Percentiles rank a stretch among this genome's conserved stretches.
phyloP scores from a whole-genome alignment of 106 monocot genomes.

The Platanthera zijinensis region DNA sequence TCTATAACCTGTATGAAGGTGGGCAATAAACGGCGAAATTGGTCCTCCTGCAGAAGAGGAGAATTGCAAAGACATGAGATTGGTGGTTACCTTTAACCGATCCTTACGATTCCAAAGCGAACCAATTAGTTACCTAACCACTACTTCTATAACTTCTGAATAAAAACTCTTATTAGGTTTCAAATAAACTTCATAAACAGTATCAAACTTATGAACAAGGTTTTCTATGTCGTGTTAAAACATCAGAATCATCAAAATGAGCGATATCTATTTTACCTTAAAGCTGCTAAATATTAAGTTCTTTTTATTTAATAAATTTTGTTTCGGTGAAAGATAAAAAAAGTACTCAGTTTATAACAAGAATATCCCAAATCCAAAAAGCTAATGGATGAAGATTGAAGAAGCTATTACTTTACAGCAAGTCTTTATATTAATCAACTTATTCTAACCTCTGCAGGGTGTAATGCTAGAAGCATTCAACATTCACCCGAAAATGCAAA shows the following conservation, averaged over 20 bases:
- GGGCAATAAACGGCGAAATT: constrained; percentile 73
- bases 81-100: neutral
- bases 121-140: too few relatives aligned
- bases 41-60: constrained; percentile 67
- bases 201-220: neutral
- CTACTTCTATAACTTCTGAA: too few relatives aligned
- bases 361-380: neutral
- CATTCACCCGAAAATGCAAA: neutral
- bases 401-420: neutral
- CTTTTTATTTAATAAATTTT: neutral
- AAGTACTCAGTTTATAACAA: neutral
- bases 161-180: too few relatives aligned
- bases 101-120: too few relatives aligned
- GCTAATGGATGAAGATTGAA: neutral
- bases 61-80: neutral
- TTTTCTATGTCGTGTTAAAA: too few relatives aligned
- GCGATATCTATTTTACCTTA: too few relatives aligned
- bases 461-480: neutral
- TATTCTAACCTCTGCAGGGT: neutral
- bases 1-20: constrained; percentile 95
- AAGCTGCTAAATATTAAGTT: neutral
- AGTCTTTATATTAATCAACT: neutral
- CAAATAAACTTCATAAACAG: too few relatives aligned
- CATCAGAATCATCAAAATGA: too few relatives aligned
- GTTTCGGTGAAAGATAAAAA: neutral